These are phyloP conservation scores for Gypsophila paniculata DNA, from an alignment of 179 eudicot species.

Conservation along the genomic window DNA sequence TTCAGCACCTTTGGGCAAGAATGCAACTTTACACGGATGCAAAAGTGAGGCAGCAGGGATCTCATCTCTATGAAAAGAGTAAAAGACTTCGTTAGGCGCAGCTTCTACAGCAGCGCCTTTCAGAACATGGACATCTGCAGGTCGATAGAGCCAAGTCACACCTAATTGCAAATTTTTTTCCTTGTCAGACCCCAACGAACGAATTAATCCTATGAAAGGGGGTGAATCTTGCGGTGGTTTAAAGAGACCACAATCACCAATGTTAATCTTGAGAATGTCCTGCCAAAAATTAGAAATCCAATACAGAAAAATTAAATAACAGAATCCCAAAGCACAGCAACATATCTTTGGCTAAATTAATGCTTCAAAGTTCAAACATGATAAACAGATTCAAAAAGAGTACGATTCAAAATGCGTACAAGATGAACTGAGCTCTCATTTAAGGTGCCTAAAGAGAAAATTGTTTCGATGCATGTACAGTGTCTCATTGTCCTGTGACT, in stretches of 20 bases:
- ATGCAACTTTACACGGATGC: conserved; percentile 98
- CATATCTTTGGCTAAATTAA: no score
- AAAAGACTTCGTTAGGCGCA: conserved; percentile 92
- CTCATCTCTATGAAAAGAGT: conserved; percentile 91
- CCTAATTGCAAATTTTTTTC: conserved; percentile 47
- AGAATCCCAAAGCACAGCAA: no score
- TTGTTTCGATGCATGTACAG: no score
- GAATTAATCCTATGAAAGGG: conserved; percentile 76
- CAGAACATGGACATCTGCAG: conserved; percentile 65
- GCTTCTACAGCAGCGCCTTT: conserved; percentile 64
- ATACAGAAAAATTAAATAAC: no score
- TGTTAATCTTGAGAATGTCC: conserved; percentile 72
- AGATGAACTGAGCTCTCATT: no score
- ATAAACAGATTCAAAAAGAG: no score
- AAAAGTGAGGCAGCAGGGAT: conserved; percentile 85
- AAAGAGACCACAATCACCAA: conserved; percentile 92
- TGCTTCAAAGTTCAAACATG: no score
- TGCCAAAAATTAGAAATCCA: no score
- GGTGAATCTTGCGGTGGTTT: conserved; percentile 64
- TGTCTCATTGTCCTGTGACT: no score
- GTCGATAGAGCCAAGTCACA: conserved; percentile 90
- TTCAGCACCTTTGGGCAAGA: conserved; percentile 82
- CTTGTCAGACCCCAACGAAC: conserved; percentile 40
- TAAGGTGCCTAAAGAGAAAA: no score
- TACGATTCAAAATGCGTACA: no score